Evolutionary conservation across 2,329 filamentous ascomycete genomes (phyloP), one percentile per base, ranked within the genome.

Genomic region (Ascochyta pisi): DNA sequence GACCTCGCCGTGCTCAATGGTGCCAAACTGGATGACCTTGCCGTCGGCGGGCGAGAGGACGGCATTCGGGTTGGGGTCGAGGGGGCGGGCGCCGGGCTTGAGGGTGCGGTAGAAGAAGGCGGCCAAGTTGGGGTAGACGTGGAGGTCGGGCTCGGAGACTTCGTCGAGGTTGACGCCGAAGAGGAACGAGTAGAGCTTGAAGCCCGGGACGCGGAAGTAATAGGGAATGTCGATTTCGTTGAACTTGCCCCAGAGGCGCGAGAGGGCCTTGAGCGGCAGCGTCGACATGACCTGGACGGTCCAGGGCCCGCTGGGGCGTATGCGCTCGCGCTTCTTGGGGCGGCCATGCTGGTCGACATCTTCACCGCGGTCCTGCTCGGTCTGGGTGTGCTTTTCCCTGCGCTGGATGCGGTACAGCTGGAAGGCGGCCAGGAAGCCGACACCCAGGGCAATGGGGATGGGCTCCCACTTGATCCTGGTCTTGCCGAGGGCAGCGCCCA

Each of bases 61-160:
- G 9, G 92, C 90, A 69, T 90, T 89, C 1, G 86, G 84, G 64
- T 94, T 87, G 1, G 91, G 86, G 70, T 98, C 92, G 13, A 99
- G 82, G 1, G 93, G 93, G 24, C 95, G 88, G 12, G 84, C 86
- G 31, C 93, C 94, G 6, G 94, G 92, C 75, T 97, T 98, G 57
- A 99, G 83, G 1, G 88, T 92, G 59, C 95, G 91, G 77, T 98
- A 99, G 82, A 99, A 99, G 82, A 99, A 99, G 55, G 94, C 87
- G 6, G 94, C 92, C 37, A 99, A 86, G 73, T 99, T 99, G 19
- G 92, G 91, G 74, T 95, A 99, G 43, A 85, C 85, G 73, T 91
- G 92, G 19, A 99, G 86, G 68, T 99, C 95, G 16, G 89, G 86
- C 73, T 99, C 93, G 29, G 88, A 86, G 16, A 97, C 88, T 79